Evolutionary conservation across 352 stramenopile genomes (phyloP).

Genomic region (Paralagenidium karlingii): DNA sequence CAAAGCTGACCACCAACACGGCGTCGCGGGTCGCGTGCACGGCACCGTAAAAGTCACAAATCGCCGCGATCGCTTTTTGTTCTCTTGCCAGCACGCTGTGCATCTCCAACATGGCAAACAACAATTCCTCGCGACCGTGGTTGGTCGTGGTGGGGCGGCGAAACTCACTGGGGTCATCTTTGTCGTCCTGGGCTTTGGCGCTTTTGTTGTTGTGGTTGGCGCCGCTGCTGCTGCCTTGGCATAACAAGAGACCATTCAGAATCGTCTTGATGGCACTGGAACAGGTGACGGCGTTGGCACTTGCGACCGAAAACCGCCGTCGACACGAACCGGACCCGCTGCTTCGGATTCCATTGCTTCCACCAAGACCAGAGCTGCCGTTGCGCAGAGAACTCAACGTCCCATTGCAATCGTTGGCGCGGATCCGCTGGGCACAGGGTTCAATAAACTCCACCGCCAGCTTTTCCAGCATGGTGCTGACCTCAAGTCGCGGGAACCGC

Average conservation of each 20-base stretch:
- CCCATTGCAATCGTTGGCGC: slow-evolving; percentile 7
- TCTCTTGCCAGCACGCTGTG: slow-evolving; percentile 41
- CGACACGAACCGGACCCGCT: neutral
- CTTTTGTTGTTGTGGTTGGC: slow-evolving; percentile 4
- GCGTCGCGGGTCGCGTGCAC: slow-evolving; percentile 37
- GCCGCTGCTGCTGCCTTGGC: neutral
- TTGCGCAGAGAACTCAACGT: slow-evolving; percentile 1
- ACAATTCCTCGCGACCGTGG: slow-evolving; percentile 32
- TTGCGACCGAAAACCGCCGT: slow-evolving; percentile 5
- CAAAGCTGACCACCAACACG: slow-evolving; percentile 35
- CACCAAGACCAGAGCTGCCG: slow-evolving; percentile 3
- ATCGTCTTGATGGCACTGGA: slow-evolving; percentile 21
- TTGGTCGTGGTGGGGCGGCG: slow-evolving; percentile 10
- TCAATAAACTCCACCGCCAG: slow-evolving; percentile 42
- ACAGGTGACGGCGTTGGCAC: slow-evolving; percentile 33
- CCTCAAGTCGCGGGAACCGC: slow-evolving; percentile 36
- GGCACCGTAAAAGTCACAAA: slow-evolving; percentile 64
- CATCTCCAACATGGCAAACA: slow-evolving; percentile 76
- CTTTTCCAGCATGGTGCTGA: slow-evolving; percentile 34
- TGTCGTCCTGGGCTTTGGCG: slow-evolving; percentile 9
- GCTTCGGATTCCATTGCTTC: neutral
- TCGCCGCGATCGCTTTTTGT: slow-evolving; percentile 44
- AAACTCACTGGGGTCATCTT: slow-evolving; percentile 4
- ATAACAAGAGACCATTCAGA: slow-evolving; percentile 5
- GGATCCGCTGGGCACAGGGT: slow-evolving; percentile 26